Percentiles rank a stretch among this genome's conserved stretches.
Evolutionary conservation across 371 early-diverging fungal genomes (phyloP).

Genomic region (Smittium mucronatum): DNA sequence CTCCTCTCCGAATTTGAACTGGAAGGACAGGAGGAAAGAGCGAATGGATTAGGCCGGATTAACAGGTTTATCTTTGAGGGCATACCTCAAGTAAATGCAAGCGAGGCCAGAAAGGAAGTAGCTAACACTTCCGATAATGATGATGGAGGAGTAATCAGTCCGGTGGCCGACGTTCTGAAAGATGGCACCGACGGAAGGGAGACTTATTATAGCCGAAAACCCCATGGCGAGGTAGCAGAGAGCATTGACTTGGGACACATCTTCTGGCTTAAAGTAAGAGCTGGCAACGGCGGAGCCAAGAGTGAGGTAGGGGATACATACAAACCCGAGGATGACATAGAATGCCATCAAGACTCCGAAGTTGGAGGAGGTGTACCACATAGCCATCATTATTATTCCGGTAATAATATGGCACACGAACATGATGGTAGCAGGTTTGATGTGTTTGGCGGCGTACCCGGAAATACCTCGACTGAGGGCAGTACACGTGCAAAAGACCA

Average conservation of each 20-base stretch:
- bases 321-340: slow-evolving; percentile 21
- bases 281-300: slow-evolving; percentile 22
- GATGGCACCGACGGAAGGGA: slow-evolving; percentile 21
- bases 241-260: slow-evolving; percentile 22
- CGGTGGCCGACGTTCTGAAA: slow-evolving; percentile 23
- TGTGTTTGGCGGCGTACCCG: slow-evolving; percentile 14
- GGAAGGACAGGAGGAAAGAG: no score
- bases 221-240: slow-evolving; percentile 20
- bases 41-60: no score
- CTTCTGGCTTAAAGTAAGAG: slow-evolving; percentile 18
- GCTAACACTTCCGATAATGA: slow-evolving; percentile 19
- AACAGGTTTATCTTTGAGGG: no score
- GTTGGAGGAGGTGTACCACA: slow-evolving; percentile 22
- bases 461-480: slow-evolving; percentile 16
- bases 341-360: slow-evolving; percentile 11
- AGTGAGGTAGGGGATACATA: slow-evolving; percentile 17
- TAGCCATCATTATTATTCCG: slow-evolving; percentile 13
- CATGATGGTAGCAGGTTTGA: slow-evolving; percentile 17
- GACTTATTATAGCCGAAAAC: slow-evolving; percentile 17
- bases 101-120: background rate
- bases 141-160: slow-evolving; percentile 19
- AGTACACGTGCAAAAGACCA: slow-evolving; percentile 20
- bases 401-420: slow-evolving; percentile 14
- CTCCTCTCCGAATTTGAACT: no score
- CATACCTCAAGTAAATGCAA: no score